phyloP scores from a whole-genome alignment of 768 basidiomycete genomes.

The Mycena amicta region DNA sequence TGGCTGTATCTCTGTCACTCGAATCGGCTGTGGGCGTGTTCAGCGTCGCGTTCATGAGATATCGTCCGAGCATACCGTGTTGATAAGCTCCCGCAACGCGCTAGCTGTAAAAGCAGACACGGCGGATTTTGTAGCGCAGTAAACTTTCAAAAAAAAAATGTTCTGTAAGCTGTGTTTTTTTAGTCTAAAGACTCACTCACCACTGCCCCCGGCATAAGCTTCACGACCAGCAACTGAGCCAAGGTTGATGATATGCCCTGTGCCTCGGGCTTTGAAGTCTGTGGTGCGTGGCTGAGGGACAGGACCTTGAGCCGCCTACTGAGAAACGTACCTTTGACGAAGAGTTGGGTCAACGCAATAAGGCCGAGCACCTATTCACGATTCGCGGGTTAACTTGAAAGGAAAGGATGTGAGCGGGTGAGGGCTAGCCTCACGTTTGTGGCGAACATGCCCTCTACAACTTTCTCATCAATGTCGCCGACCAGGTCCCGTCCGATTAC shows the following conservation, averaged over 20 bases:
- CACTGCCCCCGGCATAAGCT: constrained; percentile 85
- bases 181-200: too few species aligned
- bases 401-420: too few species aligned
- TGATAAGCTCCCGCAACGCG: constrained; percentile 84
- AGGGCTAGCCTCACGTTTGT: too few species aligned
- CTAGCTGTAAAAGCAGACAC: constrained; percentile 86
- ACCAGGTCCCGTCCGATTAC: constrained; percentile 88
- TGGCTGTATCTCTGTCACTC: constrained; percentile 96
- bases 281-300: not conserved
- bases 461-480: constrained; percentile 75
- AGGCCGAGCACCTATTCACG: constrained; percentile 87
- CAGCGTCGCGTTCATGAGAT: not conserved
- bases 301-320: too few species aligned
- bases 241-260: constrained; percentile 92
- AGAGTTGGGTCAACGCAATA: constrained; percentile 79
- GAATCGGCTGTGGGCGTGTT: constrained; percentile 51
- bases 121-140: constrained; percentile 89
- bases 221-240: constrained; percentile 91
- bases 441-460: constrained; percentile 82
- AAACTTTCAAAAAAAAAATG: too few species aligned
- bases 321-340: constrained; percentile 52
- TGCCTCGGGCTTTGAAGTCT: constrained; percentile 79
- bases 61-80: constrained; percentile 47
- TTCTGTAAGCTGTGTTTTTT: too few species aligned
- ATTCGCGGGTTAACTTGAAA: too few species aligned